Percentiles rank a stretch among this genome's conserved stretches.
Conservation (phyloP, 139 green algal genomes). For the Tetraselmis chui region DNA sequence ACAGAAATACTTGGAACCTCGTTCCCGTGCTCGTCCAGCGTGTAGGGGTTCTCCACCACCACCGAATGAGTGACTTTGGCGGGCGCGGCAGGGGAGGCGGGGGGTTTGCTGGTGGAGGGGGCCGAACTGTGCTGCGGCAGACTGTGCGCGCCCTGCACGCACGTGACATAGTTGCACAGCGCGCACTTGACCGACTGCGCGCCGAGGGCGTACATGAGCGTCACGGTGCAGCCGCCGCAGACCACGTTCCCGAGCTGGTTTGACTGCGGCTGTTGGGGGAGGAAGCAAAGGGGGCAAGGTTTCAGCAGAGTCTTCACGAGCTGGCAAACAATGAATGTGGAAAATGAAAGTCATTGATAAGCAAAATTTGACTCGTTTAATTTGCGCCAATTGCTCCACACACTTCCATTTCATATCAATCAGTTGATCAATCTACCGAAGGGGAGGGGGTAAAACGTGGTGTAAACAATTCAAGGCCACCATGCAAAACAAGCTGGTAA, state of each 20-base stretch:
- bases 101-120: neutral
- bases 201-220: conserved; percentile 73
- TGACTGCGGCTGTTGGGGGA: neutral
- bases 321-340: neutral
- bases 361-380: no score
- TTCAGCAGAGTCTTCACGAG: neutral
- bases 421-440: no score
- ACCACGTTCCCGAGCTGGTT: conserved; percentile 78
- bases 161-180: conserved; percentile 83
- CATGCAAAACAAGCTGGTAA: no score
- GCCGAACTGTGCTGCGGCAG: neutral
- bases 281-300: neutral
- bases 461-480: no score
- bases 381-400: no score
- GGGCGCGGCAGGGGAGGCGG: conserved; percentile 2
- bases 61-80: conserved; percentile 47
- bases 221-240: conserved; percentile 76
- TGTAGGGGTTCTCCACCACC: conserved; percentile 71
- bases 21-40: conserved; percentile 64
- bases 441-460: no score
- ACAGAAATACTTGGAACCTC: conserved; percentile 34
- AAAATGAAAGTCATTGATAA: no score
- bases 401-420: no score
- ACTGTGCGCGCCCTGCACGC: conserved; percentile 11
- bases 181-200: conserved; percentile 88